Evolutionary conservation across 139 green algal species (phyloP), one percentile per base, ranked within the genome.

Genomic region (Nannochloris sp.): DNA sequence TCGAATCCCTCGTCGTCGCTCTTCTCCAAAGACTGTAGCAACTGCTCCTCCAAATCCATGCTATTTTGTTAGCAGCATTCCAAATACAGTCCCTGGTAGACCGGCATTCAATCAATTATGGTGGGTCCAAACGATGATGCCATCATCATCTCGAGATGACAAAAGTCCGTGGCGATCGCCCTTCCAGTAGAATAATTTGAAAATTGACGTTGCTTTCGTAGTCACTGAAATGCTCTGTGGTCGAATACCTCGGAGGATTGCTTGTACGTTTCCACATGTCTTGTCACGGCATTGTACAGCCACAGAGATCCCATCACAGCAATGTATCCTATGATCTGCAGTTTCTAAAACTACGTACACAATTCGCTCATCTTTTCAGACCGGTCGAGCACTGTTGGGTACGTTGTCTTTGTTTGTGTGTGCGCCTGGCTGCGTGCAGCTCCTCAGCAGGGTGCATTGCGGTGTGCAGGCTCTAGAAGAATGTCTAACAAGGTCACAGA

Each of bases 401-500:
- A 23, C 46, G 46, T 53, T 23, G 46, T 23, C 46, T 28, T 28
- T 53, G 14, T 53, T 53, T 14, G 17, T 23, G 43, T 49, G 10
- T 23, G 33, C 33, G 33, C 11, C 8, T 40, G 33, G 33, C 33
- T 40, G 33, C 33, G 33, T 40, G 33, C 33, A 40, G 11, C 6
- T 40, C 9, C 33, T 12, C 33, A 40, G 33, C 33, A 40, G 33
- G 33, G 33, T 40, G 33, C 33, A 53, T 28, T 53, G 17, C n/a
- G 46, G n/a, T 53, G 33, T 40, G n/a, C 46, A 53, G 46, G 46
- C n/a, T 53, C 46, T 0, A 59, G 14, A 25, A 44, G 11, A 56
- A 78, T 78, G 71, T 43, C 60, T 23, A 30, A 50, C 16, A 28
- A 76, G 44, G 75, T 78, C 12, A 46, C 29, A 31, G 59, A 69